Conservation (phyloP, 2,329 filamentous ascomycete genomes). For the Rutstroemia sydowiana region DNA sequence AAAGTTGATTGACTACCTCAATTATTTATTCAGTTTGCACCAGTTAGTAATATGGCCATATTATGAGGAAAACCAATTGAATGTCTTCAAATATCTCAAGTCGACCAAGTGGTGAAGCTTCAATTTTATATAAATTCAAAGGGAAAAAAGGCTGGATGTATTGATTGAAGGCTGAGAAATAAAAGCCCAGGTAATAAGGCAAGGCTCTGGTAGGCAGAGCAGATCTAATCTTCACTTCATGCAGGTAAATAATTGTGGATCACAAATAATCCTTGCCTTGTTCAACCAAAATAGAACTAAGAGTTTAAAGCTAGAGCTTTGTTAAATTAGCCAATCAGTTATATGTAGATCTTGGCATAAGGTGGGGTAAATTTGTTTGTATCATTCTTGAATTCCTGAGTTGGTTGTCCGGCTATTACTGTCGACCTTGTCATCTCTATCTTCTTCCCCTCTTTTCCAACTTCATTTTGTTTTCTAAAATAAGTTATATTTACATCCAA, state of each 20-base stretch:
- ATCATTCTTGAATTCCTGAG: too few relatives aligned
- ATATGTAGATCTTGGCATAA: neutral
- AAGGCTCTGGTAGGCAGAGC: too few relatives aligned
- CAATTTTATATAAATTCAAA: too few relatives aligned
- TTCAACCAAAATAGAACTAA: too few relatives aligned
- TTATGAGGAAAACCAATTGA: neutral
- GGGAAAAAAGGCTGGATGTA: neutral
- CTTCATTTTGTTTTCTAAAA: neutral
- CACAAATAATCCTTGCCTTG: neutral
- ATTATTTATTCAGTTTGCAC: too few relatives aligned
- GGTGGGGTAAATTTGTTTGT: slow-evolving; percentile 3
- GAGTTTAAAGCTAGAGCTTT: neutral
- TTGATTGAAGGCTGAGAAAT: neutral
- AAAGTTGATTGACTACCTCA: neutral
- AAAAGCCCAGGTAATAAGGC: neutral
- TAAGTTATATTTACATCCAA: neutral
- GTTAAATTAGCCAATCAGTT: neutral
- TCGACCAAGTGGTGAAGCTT: too few relatives aligned
- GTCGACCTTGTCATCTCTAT: neutral
- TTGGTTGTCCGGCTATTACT: too few relatives aligned
- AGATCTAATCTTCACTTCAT: neutral
- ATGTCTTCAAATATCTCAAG: neutral
- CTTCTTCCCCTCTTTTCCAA: neutral
- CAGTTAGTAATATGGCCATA: neutral
- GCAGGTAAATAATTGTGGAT: neutral